Percentiles rank a stretch among this genome's conserved stretches.
Evolutionary conservation across 345 rosid species (phyloP).

Genomic region (Eucalyptus urophylla): DNA sequence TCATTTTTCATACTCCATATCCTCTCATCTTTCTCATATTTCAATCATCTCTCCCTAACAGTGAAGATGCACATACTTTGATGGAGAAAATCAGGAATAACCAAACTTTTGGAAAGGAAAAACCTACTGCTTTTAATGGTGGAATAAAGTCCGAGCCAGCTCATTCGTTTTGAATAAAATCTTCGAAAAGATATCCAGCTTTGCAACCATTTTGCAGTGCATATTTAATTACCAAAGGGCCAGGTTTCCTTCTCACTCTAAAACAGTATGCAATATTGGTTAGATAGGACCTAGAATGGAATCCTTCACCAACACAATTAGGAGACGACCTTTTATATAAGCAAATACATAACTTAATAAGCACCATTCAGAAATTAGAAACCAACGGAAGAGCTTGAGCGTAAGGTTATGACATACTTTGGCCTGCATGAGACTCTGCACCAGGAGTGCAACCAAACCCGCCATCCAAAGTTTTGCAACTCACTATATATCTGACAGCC

Average conservation of each 20-base stretch:
- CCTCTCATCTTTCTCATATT: neutral
- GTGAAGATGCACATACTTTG: neutral
- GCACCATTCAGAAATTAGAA: neutral
- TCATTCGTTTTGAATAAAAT: neutral
- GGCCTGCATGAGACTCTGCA: conserved; percentile 93
- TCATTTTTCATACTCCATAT: neutral
- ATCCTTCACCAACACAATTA: neutral
- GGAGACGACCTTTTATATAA: neutral
- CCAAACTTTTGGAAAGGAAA: neutral
- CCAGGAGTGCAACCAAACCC: conserved; percentile 98
- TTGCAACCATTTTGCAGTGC: neutral
- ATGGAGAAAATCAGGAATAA: neutral
- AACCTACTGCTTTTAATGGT: neutral
- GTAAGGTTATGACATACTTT: conserved; percentile 27
- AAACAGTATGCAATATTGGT: neutral
- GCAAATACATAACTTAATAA: neutral
- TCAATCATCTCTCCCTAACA: neutral
- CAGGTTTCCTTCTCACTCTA: neutral
- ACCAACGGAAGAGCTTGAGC: neutral
- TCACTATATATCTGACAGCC: conserved; percentile 68
- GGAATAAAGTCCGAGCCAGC: neutral
- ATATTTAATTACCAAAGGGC: neutral
- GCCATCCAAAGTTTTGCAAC: conserved; percentile 90
- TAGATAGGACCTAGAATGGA: neutral
- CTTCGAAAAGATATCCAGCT: neutral